Evolutionary conservation across 352 stramenopile genomes (phyloP).

Genomic region (Globisporangium splendens): DNA sequence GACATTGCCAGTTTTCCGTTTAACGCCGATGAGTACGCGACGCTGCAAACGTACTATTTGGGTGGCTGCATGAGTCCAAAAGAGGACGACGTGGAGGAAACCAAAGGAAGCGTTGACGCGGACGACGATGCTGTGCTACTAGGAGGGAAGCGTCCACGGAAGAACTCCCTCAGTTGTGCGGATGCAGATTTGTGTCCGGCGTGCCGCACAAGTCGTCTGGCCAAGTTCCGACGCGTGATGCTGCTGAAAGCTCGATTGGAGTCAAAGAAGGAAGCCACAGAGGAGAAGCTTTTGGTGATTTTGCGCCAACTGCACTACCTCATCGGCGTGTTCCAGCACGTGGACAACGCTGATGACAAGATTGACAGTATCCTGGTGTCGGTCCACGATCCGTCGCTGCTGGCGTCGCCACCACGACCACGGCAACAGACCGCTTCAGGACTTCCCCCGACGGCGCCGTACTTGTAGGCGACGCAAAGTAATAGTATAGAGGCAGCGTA

Average conservation of each 20-base stretch:
- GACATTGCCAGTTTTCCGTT: constrained; percentile 65
- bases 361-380: constrained; percentile 59
- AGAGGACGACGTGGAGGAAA: constrained; percentile 4
- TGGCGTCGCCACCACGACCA: constrained; percentile 16
- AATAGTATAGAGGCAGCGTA: constrained; percentile 9
- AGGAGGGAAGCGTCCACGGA: no score
- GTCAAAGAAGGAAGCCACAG: constrained; percentile 28
- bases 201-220: constrained; percentile 47
- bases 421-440: constrained; percentile 15
- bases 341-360: constrained; percentile 50
- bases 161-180: constrained; percentile 6
- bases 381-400: constrained; percentile 32
- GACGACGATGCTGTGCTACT: no score
- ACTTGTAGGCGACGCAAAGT: neutral
- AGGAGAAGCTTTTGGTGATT: constrained; percentile 45
- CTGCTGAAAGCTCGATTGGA: constrained; percentile 44
- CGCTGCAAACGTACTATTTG: constrained; percentile 59
- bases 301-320: constrained; percentile 75
- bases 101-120: neutral
- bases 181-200: constrained; percentile 25
- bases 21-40: constrained; percentile 60
- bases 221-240: constrained; percentile 57
- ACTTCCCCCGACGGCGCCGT: constrained; percentile 5
- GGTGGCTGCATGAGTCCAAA: constrained; percentile 40
- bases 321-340: constrained; percentile 66